phyloP scores from a whole-genome alignment of 1,284 basidiomycete genomes.

The Afroboletus lepidellus region DNA sequence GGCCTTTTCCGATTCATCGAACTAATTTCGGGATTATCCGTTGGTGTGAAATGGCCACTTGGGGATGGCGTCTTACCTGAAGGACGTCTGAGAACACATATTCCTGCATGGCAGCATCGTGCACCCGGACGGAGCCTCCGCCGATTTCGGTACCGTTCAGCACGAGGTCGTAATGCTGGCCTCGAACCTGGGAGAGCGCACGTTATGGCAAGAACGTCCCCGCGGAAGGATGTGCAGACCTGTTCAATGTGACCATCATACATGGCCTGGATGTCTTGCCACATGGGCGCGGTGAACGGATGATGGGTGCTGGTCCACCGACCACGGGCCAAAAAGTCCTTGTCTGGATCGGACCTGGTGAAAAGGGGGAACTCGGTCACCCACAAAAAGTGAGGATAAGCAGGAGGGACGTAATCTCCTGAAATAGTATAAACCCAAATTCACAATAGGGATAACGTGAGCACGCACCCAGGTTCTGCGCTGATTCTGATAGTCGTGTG shows the following conservation, averaged over 20 bases:
- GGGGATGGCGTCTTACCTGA: conserved; percentile 51
- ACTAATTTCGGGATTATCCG: conserved; percentile 42
- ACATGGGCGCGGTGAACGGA: conserved; percentile 96
- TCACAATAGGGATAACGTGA: conserved; percentile 5
- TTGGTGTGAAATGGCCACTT: background rate
- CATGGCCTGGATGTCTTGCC: conserved; percentile 76
- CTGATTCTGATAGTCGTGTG: conserved; percentile 62
- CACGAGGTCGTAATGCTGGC: conserved; percentile 98
- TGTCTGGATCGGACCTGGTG: conserved; percentile 85
- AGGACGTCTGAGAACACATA: conserved; percentile 78
- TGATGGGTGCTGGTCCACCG: conserved; percentile 92
- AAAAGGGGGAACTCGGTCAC: conserved; percentile 95
- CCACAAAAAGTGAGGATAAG: conserved; percentile 85
- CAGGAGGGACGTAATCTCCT: conserved; percentile 57
- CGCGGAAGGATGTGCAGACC: conserved; percentile 41
- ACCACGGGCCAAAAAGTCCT: conserved; percentile 79
- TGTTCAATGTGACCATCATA: conserved; percentile 64
- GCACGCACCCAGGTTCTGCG: conserved; percentile 58
- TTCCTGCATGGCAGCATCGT: conserved; percentile 85
- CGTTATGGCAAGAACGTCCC: conserved; percentile 7
- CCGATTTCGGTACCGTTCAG: conserved; percentile 93
- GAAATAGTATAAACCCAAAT: conserved; percentile 13
- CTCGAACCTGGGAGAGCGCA: conserved; percentile 61
- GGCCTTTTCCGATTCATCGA: conserved; percentile 66
- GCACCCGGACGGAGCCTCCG: conserved; percentile 90